phyloP scores from a whole-genome alignment of 257 asterid species.

The Prunella vulgaris region DNA sequence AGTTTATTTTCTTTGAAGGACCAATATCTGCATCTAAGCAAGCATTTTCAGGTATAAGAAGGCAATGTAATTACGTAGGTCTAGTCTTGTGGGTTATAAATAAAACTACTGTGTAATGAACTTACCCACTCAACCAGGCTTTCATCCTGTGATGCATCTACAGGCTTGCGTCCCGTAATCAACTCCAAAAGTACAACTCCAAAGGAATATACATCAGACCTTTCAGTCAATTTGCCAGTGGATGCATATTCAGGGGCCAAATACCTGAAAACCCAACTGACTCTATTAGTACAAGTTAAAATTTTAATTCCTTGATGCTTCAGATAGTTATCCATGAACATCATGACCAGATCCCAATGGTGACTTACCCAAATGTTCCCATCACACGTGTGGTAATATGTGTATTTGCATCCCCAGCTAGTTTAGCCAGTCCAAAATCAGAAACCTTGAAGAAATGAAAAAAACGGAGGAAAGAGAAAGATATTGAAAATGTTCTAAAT shows the following conservation, averaged over 20 bases:
- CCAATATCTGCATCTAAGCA: not conserved
- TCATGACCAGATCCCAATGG: conserved; percentile 2
- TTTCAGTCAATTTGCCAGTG: conserved; percentile 73
- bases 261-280: conserved; percentile 46
- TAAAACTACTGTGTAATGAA: conserved; percentile 5
- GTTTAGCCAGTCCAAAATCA: conserved; percentile 82
- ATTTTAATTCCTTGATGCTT: conserved; percentile 5
- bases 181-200: conserved; percentile 55
- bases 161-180: conserved; percentile 48
- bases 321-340: conserved; percentile 6
- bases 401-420: conserved; percentile 54
- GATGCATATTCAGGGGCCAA: conserved; percentile 94
- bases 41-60: not conserved
- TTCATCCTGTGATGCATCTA: conserved; percentile 34
- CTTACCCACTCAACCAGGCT: conserved; percentile 71
- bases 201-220: conserved; percentile 63
- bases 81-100: not conserved
- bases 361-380: conserved; percentile 74
- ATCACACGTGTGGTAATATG: conserved; percentile 75
- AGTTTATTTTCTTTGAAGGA: not conserved
- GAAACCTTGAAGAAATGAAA: conserved; percentile 48
- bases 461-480: not conserved
- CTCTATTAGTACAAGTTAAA: not conserved
- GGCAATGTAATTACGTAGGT: not conserved
- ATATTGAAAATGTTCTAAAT: not conserved